Evolutionary conservation across 2,329 filamentous ascomycete species (phyloP).

Genomic region (Immersiporthe knoxdaviesiana): DNA sequence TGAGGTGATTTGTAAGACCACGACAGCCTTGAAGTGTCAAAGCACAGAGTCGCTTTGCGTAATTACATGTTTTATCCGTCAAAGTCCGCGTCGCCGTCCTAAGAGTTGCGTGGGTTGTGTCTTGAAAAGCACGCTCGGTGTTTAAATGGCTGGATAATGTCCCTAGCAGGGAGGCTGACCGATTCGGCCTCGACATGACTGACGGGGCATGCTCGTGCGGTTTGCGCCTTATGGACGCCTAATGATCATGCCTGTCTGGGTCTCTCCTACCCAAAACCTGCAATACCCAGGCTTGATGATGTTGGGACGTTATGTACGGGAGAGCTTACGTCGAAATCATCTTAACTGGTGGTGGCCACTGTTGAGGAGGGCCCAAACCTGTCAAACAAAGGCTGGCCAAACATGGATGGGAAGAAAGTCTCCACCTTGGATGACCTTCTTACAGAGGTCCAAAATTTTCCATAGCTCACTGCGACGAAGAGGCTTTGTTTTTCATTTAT

Average conservation of each 20-base stretch:
- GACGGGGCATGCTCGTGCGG: too few relatives aligned
- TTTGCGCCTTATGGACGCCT: too few relatives aligned
- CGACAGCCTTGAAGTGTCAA: not conserved
- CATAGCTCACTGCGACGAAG: not conserved
- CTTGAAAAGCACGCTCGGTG: not conserved
- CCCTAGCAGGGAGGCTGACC: too few relatives aligned
- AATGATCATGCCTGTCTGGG: too few relatives aligned
- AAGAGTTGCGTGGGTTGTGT: not conserved
- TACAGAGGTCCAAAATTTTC: not conserved
- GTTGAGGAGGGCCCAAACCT: not conserved
- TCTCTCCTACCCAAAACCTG: too few relatives aligned
- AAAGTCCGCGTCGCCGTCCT: not conserved
- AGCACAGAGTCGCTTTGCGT: not conserved
- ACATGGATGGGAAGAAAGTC: too few relatives aligned
- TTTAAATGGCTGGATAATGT: not conserved
- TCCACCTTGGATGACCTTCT: not conserved
- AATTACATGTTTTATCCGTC: not conserved
- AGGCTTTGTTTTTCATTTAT: not conserved
- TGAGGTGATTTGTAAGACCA: not conserved
- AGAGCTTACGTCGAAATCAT: not conserved
- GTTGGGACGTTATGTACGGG: not conserved
- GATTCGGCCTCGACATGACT: too few relatives aligned
- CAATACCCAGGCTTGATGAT: too few relatives aligned
- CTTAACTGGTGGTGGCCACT: not conserved
- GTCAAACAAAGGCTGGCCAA: not conserved